A percentile compares a stretch with the other conserved stretches of the same genome.
phyloP scores from a whole-genome alignment of 1,139 yeast species.

The Protomyces inundatus region DNA sequence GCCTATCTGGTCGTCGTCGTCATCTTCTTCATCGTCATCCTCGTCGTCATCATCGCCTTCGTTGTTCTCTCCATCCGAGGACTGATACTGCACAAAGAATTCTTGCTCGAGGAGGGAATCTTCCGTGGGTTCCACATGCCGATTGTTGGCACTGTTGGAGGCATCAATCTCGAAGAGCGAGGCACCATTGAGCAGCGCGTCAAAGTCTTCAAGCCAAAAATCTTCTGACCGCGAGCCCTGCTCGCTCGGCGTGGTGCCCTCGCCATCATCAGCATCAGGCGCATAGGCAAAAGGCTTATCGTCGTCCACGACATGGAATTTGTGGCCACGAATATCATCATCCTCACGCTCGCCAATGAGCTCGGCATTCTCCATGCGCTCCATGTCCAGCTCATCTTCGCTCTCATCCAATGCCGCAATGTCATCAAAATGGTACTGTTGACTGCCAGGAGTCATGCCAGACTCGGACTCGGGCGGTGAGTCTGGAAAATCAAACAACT shows the following conservation, averaged over 20 bases:
- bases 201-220: conserved; percentile 20
- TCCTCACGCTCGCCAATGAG: conserved; percentile 17
- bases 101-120: conserved; percentile 14
- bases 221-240: conserved; percentile 18
- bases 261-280: conserved; percentile 4
- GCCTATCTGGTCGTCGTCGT: conserved; percentile 15
- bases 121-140: conserved; percentile 1
- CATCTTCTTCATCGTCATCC: conserved; percentile 7
- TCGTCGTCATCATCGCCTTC: conserved; percentile 1
- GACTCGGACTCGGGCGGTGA: conserved; percentile 6
- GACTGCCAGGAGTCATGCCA: conserved; percentile 6
- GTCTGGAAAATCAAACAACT: conserved; percentile 11
- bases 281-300: conserved; percentile 22
- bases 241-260: conserved; percentile 1
- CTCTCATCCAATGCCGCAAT: conserved; percentile 13
- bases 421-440: conserved; percentile 2
- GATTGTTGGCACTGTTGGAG: conserved; percentile 4
- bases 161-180: conserved; percentile 7
- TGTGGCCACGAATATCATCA: conserved; percentile 4
- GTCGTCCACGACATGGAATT: conserved; percentile 16
- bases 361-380: conserved; percentile 6
- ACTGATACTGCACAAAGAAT: conserved; percentile 3
- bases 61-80: not conserved
- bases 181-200: conserved; percentile 13
- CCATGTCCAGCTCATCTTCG: conserved; percentile 21